A percentile compares a stretch with the other conserved stretches of the same genome.
Conservation (phyloP, 208 protist species). For the Wallacemonas sp. region DNA sequence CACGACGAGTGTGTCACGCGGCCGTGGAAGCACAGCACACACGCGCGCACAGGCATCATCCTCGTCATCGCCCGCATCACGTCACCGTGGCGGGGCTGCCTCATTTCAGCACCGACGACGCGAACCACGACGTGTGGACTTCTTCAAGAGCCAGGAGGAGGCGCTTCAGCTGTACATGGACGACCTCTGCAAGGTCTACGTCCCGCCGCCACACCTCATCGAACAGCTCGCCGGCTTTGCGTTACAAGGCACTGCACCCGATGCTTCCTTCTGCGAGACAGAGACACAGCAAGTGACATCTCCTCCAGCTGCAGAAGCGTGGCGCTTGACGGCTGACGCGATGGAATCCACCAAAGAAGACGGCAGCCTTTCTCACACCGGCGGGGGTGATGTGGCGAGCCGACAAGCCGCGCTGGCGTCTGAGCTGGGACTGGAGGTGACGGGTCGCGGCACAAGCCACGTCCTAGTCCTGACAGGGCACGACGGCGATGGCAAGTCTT, state of each 20-base stretch:
- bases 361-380: too few species aligned
- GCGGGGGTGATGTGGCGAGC: background rate
- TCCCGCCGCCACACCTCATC: constrained; percentile 52
- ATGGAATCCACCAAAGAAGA: too few species aligned
- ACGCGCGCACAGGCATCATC: too few species aligned
- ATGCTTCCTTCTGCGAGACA: background rate
- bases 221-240: constrained; percentile 63
- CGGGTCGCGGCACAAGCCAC: constrained; percentile 16
- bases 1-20: background rate
- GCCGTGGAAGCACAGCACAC: too few species aligned
- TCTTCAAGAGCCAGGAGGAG: constrained; percentile 10
- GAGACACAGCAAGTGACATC: too few species aligned
- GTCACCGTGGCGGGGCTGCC: too few species aligned
- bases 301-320: too few species aligned
- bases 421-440: background rate
- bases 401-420: background rate
- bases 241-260: constrained; percentile 20
- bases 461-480: constrained; percentile 63
- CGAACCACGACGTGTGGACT: background rate
- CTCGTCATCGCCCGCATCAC: too few species aligned
- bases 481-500: constrained; percentile 81
- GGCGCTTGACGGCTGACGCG: too few species aligned
- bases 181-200: constrained; percentile 59
- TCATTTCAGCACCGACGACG: background rate
- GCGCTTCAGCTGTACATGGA: constrained; percentile 37